phyloP scores from a whole-genome alignment of 73 alveolate genomes.

The Symbiodinium pilosum region DNA sequence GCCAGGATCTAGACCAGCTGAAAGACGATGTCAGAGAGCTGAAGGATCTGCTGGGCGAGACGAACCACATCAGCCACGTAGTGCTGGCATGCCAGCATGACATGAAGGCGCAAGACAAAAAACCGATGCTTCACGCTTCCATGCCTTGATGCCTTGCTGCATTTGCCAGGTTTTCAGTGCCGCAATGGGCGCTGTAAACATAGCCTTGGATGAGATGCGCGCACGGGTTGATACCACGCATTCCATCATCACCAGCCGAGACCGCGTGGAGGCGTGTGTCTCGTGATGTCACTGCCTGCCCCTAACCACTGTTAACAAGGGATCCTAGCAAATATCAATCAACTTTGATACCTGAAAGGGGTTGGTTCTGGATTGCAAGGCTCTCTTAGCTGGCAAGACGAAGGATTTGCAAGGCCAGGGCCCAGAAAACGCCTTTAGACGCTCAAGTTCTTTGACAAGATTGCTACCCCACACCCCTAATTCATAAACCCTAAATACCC shows the following conservation, averaged over 20 bases:
- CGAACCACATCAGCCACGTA: slow-evolving; percentile 81
- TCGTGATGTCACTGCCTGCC: too few relatives aligned
- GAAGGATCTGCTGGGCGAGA: slow-evolving; percentile 81
- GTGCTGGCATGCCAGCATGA: slow-evolving; percentile 95
- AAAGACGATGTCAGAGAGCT: slow-evolving; percentile 82
- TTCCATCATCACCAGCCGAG: slow-evolving; percentile 93
- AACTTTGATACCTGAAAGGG: too few relatives aligned
- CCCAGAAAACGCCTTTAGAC: too few relatives aligned
- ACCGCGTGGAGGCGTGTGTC: slow-evolving; percentile 93
- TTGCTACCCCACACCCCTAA: too few relatives aligned
- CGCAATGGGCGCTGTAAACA: slow-evolving; percentile 91
- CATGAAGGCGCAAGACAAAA: slow-evolving; percentile 46
- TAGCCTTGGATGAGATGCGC: slow-evolving; percentile 93
- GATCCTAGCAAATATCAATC: too few relatives aligned
- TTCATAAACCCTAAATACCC: too few relatives aligned
- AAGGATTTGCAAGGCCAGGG: too few relatives aligned
- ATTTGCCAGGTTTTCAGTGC: slow-evolving; percentile 78
- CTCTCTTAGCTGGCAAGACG: too few relatives aligned
- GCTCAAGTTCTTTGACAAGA: too few relatives aligned
- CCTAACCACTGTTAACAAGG: too few relatives aligned
- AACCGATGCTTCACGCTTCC: not conserved
- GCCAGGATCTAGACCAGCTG: slow-evolving; percentile 84
- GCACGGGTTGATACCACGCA: slow-evolving; percentile 94
- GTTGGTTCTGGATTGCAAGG: too few relatives aligned
- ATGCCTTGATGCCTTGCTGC: not conserved